These are phyloP conservation scores for Lipomyces mesembrius DNA, from an alignment of 805 yeast genomes.

Conservation along the genomic window DNA sequence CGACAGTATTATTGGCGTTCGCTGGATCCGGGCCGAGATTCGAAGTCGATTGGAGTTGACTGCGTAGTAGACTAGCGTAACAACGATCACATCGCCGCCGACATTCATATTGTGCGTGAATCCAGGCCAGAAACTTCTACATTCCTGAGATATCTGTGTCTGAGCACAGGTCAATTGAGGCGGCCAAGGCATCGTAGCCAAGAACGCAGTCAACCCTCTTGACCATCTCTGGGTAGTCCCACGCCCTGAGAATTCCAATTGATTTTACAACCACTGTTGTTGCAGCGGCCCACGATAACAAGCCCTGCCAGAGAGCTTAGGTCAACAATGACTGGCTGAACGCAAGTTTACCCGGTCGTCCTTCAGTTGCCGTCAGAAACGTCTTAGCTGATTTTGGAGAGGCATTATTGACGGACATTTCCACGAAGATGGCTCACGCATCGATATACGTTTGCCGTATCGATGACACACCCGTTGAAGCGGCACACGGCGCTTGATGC, in stretches of 20 bases:
- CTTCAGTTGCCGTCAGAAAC: neutral
- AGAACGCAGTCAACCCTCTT: neutral
- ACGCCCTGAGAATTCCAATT: neutral
- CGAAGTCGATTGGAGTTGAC: slow-evolving; percentile 20
- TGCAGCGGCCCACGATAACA: slow-evolving; percentile 7
- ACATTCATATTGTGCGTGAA: neutral
- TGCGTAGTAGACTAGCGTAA: neutral
- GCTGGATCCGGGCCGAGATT: slow-evolving; percentile 18
- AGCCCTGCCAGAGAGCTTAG: slow-evolving; percentile 3
- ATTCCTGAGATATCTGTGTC: slow-evolving; percentile 16
- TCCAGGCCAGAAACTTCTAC: slow-evolving; percentile 11
- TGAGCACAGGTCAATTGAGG: slow-evolving; percentile 10
- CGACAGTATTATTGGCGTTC: slow-evolving; percentile 19
- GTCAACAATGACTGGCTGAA: slow-evolving; percentile 9
- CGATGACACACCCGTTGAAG: slow-evolving; percentile 11
- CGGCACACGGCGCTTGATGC: neutral
- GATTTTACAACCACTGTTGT: neutral
- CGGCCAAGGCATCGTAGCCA: slow-evolving; percentile 7
- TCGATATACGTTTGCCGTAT: slow-evolving; percentile 12
- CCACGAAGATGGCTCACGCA: slow-evolving; percentile 5
- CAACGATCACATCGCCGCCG: slow-evolving; percentile 4
- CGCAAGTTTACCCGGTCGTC: slow-evolving; percentile 18
- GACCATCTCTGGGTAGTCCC: slow-evolving; percentile 8
- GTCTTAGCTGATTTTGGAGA: slow-evolving; percentile 15
- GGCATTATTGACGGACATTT: neutral